Conservation (phyloP, 176 grass and related monocot species). For the Carex cristatella region DNA sequence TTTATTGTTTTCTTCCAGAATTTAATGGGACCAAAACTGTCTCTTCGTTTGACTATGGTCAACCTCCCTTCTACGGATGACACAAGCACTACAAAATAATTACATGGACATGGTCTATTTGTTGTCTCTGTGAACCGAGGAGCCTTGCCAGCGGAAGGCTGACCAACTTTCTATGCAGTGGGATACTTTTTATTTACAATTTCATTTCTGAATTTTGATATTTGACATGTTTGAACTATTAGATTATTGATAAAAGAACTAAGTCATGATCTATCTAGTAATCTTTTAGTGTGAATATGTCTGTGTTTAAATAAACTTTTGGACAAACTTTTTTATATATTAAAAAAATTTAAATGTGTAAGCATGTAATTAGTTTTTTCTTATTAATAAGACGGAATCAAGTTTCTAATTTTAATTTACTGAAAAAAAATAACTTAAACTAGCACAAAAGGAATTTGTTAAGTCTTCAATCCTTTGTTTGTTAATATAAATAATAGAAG, state of each 20-base stretch:
- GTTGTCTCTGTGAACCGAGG: neutral
- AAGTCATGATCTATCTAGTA: neutral
- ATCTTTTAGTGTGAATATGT: neutral
- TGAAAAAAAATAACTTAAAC: no score
- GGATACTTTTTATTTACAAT: neutral
- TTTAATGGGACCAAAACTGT: constrained; percentile 11
- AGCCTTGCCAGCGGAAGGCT: neutral
- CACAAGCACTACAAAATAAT: neutral
- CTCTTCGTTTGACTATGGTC: constrained; percentile 13
- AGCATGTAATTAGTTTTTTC: neutral
- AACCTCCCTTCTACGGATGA: neutral
- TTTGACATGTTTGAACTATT: neutral
- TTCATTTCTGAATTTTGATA: neutral
- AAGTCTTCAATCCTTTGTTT: no score
- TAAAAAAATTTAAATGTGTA: neutral
- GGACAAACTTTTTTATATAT: neutral
- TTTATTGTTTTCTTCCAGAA: neutral
- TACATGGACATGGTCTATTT: neutral
- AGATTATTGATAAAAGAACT: neutral
- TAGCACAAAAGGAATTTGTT: no score
- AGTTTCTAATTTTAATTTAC: no score
- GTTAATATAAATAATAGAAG: no score
- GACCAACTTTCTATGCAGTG: neutral
- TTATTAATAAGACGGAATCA: no score
- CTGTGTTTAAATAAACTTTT: neutral